Base-by-base conservation (phyloP, 2,329 filamentous ascomycete species). In the Aspergillus caelatus region DNA sequence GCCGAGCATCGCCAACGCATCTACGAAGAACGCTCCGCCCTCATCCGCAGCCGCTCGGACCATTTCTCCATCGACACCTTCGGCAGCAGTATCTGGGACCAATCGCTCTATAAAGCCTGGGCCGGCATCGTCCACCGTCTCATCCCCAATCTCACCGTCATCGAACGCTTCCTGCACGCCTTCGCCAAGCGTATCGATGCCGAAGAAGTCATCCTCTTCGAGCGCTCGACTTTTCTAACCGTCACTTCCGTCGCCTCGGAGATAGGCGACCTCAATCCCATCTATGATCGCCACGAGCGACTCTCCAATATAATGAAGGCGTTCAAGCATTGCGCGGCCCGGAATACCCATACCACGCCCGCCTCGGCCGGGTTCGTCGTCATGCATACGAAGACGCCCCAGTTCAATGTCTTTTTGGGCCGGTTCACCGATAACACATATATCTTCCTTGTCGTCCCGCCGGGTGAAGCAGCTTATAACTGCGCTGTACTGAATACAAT, bases 381-480 rank as follows among this genome's bases (percentile, higher is more conserved):
- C 58, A 81, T 82, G 78, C 79, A 82, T 62, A 80, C 81, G 58
- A 84, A 83, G 64, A 84, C 82, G 0, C 81, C 80, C n/a, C 79
- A 80, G 53, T 98, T 98, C 82, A 96, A 93, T 79, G 90, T 97
- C 78, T 97, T 98, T 76, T 92, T 97, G 67, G 92, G 93, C 67
- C 92, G 96, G 70, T 93, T 99, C 70, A 99, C 95, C 2, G 96
- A 95, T 59, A 99, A 99, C 79, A 99, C 95, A 2, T 98, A 98
- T 74, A 89, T 99, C 64, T 92, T 96, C 73, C 92, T 96, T 10
- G 90, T 96, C 41, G 87, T 97, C 68, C 94, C 95, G 0, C 93
- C 94, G 0, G 94, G 94, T 28, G 94, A 98, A 78, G 92, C 92
- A 23, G 87, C 92, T 7, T 96, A 96, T 82, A 97, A 98, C 72